A percentile compares a stretch with the other conserved stretches of the same genome.
These are phyloP conservation scores for Pythium pyrilobum DNA, from an alignment of 352 stramenopile genomes.

Conservation along the genomic window DNA sequence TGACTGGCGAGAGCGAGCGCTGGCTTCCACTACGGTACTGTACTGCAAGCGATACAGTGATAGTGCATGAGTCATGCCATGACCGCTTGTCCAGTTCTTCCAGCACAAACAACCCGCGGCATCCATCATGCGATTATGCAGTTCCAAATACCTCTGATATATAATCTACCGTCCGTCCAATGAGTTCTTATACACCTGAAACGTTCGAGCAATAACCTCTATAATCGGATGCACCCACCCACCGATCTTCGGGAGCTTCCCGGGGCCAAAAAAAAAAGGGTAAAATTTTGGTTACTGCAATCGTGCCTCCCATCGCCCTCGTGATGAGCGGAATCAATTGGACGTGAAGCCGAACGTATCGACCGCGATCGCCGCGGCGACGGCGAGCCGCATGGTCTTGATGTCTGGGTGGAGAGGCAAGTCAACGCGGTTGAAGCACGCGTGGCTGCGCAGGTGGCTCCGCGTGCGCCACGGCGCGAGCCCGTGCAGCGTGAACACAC, in stretches of 20 bases:
- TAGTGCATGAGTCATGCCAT: no score
- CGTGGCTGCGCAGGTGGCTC: conserved; percentile 30
- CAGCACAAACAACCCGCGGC: not conserved
- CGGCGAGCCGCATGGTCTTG: conserved; percentile 9
- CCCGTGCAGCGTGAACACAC: conserved; percentile 18
- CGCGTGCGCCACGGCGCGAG: conserved; percentile 2
- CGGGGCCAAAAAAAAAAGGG: not conserved
- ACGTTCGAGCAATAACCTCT: not conserved
- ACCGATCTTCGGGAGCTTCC: not conserved
- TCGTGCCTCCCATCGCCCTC: no score
- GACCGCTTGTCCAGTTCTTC: no score
- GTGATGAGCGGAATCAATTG: not conserved
- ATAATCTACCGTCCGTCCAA: not conserved
- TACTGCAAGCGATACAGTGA: no score
- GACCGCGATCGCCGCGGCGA: not conserved
- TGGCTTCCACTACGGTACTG: no score
- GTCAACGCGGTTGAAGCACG: conserved; percentile 83
- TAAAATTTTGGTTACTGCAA: not conserved
- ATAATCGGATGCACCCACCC: not conserved
- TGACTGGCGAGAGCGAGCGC: no score
- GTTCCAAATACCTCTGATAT: not conserved
- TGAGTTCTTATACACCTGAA: not conserved
- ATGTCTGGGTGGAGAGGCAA: conserved; percentile 41
- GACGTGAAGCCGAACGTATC: conserved; percentile 6
- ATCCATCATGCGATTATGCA: conserved; percentile 2